Evolutionary conservation across 2,329 filamentous ascomycete species (phyloP), one percentile per base, ranked within the genome.

Genomic region (Fusarium sp.): DNA sequence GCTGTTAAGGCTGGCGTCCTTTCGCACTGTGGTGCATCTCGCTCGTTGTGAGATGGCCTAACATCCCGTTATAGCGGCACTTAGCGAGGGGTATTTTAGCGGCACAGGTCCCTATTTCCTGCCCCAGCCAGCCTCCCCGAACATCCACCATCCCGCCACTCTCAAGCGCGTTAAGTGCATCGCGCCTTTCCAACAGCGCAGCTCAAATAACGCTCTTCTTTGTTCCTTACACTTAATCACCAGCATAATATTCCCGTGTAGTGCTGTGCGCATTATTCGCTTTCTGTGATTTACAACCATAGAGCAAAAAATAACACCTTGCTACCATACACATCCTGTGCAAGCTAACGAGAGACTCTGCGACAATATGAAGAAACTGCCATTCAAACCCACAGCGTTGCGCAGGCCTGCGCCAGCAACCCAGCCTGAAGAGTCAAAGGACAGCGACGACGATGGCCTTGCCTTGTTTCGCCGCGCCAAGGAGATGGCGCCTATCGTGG

Each of bases 391-490:
- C 14, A 85, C 83, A 3, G 82, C 79, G 20, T 74, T 81, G 65
- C 80, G 78, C 45, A 76, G 74, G 39, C 72, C 73, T 17, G 67
- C 65, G 24, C 73, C 78, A n/a, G 56, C 72, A 17, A 62, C 68
- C 19, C 57, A 62, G 28, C 22, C 56, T 9, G 62, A 67, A 3
- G 56, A 70, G 4, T 56, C 63, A 33, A 63, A 69, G 9, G 65
- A 73, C 1, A 66, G 72, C 13, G 72, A 75, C 11, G 75, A 76
- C 17, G 76, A 81, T 39, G 78, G 74, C 4, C 77, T 88, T 13
- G 78, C 77, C 3, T 76, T 88, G 7, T 88, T 88, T 65, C 80
- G 81, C 41, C 83, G 83, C 7, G 79, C 83, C 14, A 83, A 82
- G 63, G 79, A 83, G 58, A 85, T 86, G 72, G 84, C 83, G 50